Base-by-base conservation (phyloP, 192 early-diverging fungal genomes). In the Umbelopsis vinacea region DNA sequence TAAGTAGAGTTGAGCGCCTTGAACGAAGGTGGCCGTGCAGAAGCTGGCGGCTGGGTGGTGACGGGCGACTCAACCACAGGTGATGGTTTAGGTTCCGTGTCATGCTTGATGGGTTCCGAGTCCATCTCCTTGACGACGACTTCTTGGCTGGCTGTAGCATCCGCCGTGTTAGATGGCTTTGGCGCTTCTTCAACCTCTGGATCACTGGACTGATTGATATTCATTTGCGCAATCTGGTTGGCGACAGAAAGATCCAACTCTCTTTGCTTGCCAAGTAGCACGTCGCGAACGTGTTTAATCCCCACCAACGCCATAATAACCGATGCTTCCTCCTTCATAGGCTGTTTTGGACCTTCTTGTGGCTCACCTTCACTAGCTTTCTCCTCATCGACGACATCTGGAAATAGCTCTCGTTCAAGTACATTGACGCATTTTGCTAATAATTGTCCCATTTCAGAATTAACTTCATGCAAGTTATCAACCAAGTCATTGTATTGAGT, bases 251-350 rank as follows among this genome's bases (percentile, higher is more conserved):
- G 29, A 63, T 87, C 80, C 33, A 87, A 74, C 22, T 85, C 79
- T 55, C 69, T 72, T n/a, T 79, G 67, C 33, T 78, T 75, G 14
- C 84, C 85, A 10, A 79, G 33, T 11, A 88, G 52, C 10, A 85
- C 78, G 76, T 88, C 87, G 10, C 84, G 79, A 1, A 86, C 76
- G 60, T 88, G 85, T 45, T 85, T 86, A n/a, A 88, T 68, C 2
- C 84, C 82, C 23, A 77, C 77, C 11, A 86, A 68, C 5, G 80
- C 85, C 50, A 81, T 74, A 40, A 80, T 55, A 0, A 81, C 60
- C 0, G 75, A 67, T 33, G 78, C 80, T 66, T 80, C 85, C 35
- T 87, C 77, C n/a, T 22, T 72, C 29, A 46, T 72, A 17, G 68
- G 52, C 37, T 45, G 50, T 53, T 69, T 48, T 35, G 2, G 40